Base-by-base conservation (phyloP, 2,329 filamentous ascomycete genomes). In the Monosporascus ibericus region DNA sequence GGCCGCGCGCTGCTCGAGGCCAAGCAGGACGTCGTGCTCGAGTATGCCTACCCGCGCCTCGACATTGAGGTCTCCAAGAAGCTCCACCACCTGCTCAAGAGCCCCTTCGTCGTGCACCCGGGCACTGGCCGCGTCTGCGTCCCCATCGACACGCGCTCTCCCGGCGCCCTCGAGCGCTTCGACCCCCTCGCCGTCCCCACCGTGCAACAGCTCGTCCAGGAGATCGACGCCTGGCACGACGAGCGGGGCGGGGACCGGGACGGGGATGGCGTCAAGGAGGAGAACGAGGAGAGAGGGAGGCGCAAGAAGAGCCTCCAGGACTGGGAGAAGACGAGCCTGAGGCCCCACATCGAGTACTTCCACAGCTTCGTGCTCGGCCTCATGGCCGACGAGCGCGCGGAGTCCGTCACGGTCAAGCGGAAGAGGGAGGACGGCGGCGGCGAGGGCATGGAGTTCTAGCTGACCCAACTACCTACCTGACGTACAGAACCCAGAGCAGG, bases 11-110 rank as follows among this genome's bases (percentile, higher is more conserved):
- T 99, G 14, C 80, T 87, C 8, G 90, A 96, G 63, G 90, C 91
- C 22, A 97, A 96, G 72, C 91, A 96, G 69, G 94, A 97, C 66
- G 88, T 99, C 56, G 86, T 97, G 3, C 82, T 99, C 30, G 94
- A 99, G 72, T 97, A 99, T 73, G 96, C 94, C 6, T 99, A 99
- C 70, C 94, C 94, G 3, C 87, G 94, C 39, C 87, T 99, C 51
- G 94, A 99, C 76, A 92, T 94, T 56, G 91, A 96, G 70, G 94
- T 99, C 67, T 94, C 88, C 66, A 97, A 97, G 77, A 96, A 96
- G 69, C 83, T 95, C 52, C 97, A 96, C 74, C 94, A 99, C 79
- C 83, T 99, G 79, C 85, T 99, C 62, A 99, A 99, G 70, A 92
- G 87, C 56, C 94, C 94, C 0, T 99, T 99, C 65, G 92, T 96